phyloP scores from a whole-genome alignment of 148 eudicot genomes.

The Rhododendron henanense region DNA sequence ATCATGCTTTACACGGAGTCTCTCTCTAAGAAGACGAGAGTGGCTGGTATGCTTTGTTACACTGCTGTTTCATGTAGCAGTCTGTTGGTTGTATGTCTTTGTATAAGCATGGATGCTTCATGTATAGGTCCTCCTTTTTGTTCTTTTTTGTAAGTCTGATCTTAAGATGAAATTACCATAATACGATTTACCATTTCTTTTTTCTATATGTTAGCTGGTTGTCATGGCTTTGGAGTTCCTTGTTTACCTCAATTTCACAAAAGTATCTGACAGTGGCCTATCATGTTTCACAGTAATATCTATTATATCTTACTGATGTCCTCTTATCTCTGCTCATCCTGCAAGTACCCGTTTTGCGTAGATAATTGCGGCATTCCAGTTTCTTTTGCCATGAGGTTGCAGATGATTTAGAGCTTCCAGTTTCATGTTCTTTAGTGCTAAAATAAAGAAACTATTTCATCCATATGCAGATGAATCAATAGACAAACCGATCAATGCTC shows the following conservation, averaged over 20 bases:
- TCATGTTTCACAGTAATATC: too few species aligned
- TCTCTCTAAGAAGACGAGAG: not conserved
- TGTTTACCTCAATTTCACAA: not conserved
- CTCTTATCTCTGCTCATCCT: too few species aligned
- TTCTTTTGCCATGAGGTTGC: too few species aligned
- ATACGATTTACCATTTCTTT: not conserved
- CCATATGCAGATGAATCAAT: not conserved
- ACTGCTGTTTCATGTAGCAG: not conserved
- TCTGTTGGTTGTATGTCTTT: not conserved
- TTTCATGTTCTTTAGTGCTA: too few species aligned
- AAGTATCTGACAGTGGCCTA: too few species aligned
- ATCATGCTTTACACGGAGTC: not conserved
- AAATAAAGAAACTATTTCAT: not conserved
- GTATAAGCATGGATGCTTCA: not conserved
- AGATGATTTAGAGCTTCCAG: too few species aligned
- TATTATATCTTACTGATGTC: too few species aligned
- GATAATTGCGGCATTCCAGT: too few species aligned
- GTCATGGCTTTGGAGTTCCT: not conserved
- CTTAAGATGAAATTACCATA: not conserved
- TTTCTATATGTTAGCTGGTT: not conserved
- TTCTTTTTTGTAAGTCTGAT: not conserved
- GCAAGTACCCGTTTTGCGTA: too few species aligned
- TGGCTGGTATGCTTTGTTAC: not conserved
- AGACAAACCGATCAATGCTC: too few species aligned
- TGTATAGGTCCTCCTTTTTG: not conserved